Evolutionary conservation across 2,329 filamentous ascomycete genomes (phyloP).

Genomic region (Dactylonectria macrodidyma): DNA sequence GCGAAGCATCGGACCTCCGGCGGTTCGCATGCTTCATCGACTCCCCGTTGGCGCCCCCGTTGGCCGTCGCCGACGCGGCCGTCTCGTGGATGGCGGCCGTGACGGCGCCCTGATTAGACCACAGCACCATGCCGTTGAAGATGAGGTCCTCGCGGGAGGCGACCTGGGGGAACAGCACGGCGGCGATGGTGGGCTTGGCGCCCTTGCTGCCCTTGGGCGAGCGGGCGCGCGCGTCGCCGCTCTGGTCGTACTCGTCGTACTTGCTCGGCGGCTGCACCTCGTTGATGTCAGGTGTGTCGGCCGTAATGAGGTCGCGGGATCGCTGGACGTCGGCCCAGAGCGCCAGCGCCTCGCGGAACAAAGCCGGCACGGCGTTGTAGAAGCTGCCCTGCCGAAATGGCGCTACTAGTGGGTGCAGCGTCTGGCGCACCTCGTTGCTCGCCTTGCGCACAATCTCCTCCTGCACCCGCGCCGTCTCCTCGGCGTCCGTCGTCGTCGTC

Average conservation of each 20-base stretch:
- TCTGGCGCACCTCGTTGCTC: constrained; percentile 43
- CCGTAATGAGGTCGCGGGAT: constrained; percentile 44
- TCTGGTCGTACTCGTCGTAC: constrained; percentile 41
- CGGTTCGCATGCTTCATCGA: constrained; percentile 32
- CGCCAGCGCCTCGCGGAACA: constrained; percentile 45
- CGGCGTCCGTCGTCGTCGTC: constrained; percentile 36
- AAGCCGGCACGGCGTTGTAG: constrained; percentile 39
- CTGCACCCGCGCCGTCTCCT: constrained; percentile 36
- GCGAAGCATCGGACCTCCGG: constrained; percentile 20
- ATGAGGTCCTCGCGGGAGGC: constrained; percentile 42
- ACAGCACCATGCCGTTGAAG: constrained; percentile 44
- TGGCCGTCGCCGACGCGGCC: constrained; percentile 19
- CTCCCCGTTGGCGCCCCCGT: constrained; percentile 31
- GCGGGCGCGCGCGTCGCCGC: constrained; percentile 1
- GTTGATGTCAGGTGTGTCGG: constrained; percentile 41
- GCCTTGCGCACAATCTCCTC: constrained; percentile 47
- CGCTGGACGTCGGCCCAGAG: constrained; percentile 47
- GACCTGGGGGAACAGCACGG: constrained; percentile 47
- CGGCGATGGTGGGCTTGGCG: constrained; percentile 27
- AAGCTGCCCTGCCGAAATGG: constrained; percentile 45
- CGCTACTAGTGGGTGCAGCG: constrained; percentile 40
- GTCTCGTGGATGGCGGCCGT: constrained; percentile 36
- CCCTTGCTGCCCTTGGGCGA: constrained; percentile 22
- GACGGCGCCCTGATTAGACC: constrained; percentile 42
- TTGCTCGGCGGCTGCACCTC: constrained; percentile 34